Conservation (phyloP, 495 filamentous ascomycete genomes). For the Hypomontagnella submonticulosa region DNA sequence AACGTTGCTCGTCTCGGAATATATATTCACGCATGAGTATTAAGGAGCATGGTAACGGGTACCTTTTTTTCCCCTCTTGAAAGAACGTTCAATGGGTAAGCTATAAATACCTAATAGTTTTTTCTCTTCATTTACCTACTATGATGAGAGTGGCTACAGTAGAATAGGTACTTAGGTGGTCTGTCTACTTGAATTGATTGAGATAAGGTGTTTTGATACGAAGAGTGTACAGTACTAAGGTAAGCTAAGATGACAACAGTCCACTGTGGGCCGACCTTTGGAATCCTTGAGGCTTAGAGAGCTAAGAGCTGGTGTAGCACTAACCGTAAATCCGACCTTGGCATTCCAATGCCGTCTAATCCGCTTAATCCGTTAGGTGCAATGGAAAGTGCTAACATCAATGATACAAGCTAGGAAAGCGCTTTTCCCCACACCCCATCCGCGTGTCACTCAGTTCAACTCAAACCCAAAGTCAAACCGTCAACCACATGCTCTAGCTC, state of each 20-base stretch:
- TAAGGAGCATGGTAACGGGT: constrained; percentile 6
- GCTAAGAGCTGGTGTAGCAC: no score
- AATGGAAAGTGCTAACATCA: constrained; percentile 9
- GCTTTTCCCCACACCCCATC: constrained; percentile 42
- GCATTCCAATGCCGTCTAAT: constrained; percentile 40
- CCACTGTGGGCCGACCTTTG: neutral
- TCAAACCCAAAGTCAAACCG: constrained; percentile 25
- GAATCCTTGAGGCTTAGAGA: constrained; percentile 22
- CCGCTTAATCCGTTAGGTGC: constrained; percentile 20
- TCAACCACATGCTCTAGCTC: constrained; percentile 4
- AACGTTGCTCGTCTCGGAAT: constrained; percentile 44
- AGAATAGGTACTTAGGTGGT: neutral
- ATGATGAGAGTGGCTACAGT: no score
- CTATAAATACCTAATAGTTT: no score
- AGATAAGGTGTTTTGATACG: neutral
- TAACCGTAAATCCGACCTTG: constrained; percentile 25
- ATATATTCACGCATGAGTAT: constrained; percentile 3
- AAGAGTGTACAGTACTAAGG: neutral
- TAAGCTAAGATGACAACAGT: neutral
- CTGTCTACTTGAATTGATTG: neutral
- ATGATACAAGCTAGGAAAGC: no score
- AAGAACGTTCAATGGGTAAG: no score
- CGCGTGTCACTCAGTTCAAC: constrained; percentile 8
- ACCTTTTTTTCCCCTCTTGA: neutral
- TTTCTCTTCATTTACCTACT: no score